Evolutionary conservation across 148 eudicot species (phyloP).

Genomic region (Talinum fruticosum): DNA sequence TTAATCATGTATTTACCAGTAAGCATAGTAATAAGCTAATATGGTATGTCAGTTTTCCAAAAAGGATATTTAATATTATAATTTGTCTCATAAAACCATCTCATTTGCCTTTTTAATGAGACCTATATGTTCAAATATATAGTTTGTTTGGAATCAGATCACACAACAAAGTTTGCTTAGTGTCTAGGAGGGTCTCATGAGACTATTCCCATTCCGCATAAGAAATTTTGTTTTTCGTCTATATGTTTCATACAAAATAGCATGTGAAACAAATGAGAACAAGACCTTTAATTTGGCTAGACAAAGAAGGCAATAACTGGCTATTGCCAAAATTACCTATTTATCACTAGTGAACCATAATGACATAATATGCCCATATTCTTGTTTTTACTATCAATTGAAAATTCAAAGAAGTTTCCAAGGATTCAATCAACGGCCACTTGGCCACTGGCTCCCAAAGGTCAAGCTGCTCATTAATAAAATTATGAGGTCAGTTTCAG

Average conservation of each 20-base stretch:
- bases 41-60: too few species aligned
- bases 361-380: slow-evolving; percentile 13
- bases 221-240: background rate
- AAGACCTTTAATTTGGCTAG: background rate
- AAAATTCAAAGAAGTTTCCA: slow-evolving; percentile 27
- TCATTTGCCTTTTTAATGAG: background rate
- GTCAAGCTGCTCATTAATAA: background rate
- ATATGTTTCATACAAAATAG: background rate
- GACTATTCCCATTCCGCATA: background rate
- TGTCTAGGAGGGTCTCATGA: too few species aligned
- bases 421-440: background rate
- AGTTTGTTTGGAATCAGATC: background rate
- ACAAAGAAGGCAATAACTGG: background rate
- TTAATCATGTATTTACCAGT: too few species aligned
- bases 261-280: slow-evolving; percentile 6
- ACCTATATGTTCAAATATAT: background rate
- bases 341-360: background rate
- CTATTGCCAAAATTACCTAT: background rate
- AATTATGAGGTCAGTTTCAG: background rate
- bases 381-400: background rate
- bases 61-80: too few species aligned
- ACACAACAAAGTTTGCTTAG: too few species aligned
- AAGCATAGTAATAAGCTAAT: too few species aligned
- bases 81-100: background rate
- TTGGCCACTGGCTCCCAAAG: background rate